Conservation (phyloP, 225 moss, liverwort and hornwort genomes). For the Lunularia cruciata region DNA sequence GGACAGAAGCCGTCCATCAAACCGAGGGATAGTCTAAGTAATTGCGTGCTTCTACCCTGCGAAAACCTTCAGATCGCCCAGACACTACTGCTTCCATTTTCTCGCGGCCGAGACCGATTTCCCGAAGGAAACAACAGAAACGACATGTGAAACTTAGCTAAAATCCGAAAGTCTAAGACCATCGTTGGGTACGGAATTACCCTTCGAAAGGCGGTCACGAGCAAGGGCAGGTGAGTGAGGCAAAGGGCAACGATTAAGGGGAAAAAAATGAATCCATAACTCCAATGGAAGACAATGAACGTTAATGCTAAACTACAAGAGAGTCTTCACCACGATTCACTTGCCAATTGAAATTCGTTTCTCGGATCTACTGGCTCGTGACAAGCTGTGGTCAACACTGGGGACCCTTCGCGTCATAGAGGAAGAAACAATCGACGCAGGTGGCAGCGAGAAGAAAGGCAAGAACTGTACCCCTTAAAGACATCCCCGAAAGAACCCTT, state of each 20-base stretch:
- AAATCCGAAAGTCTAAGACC: no score
- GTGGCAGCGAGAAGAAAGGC: background rate
- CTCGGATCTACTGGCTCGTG: background rate
- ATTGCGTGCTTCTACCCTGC: no score
- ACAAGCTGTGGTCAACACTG: no score
- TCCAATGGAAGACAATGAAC: background rate
- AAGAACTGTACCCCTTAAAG: conserved; percentile 67
- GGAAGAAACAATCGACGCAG: background rate
- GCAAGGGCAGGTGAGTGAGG: background rate
- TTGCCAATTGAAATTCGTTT: no score
- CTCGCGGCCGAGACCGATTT: no score
- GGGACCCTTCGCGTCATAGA: background rate
- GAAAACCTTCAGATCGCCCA: no score
- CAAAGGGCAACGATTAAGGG: background rate
- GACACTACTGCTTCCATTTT: no score
- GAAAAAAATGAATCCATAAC: background rate
- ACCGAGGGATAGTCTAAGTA: no score
- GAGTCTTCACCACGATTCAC: background rate
- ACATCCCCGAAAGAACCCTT: conserved; percentile 99
- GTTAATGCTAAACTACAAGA: background rate
- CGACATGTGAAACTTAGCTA: no score
- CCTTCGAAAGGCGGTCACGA: background rate
- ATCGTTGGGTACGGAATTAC: no score
- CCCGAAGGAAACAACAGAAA: no score
- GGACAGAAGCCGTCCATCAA: no score